A percentile compares a stretch with the other conserved stretches of the same genome.
phyloP scores from a whole-genome alignment of 768 basidiomycete genomes.

The Mycena polygramma region DNA sequence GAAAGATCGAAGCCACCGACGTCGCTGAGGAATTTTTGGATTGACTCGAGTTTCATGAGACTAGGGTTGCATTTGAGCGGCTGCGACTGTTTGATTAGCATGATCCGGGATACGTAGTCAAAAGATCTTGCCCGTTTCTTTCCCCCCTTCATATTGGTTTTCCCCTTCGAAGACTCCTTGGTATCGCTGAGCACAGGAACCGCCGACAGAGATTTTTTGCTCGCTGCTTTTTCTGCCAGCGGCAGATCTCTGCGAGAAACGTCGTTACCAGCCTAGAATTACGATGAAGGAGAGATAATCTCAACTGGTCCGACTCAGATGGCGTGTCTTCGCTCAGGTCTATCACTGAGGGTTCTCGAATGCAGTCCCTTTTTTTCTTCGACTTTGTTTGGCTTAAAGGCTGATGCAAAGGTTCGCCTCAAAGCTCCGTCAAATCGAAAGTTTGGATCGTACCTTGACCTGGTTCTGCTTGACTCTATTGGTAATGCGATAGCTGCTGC shows the following conservation, averaged over 20 bases:
- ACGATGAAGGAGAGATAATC: neutral
- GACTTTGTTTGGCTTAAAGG: neutral
- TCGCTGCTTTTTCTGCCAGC: no score
- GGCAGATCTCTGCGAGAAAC: neutral
- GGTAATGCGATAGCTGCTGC: neutral
- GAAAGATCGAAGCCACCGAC: conserved; percentile 19
- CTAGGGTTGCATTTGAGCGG: no score
- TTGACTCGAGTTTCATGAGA: no score
- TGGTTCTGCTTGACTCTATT: neutral
- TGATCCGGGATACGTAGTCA: no score
- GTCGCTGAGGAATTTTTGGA: conserved; percentile 5
- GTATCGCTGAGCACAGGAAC: no score
- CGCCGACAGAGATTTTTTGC: no score
- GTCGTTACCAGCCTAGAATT: neutral
- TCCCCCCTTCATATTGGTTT: no score
- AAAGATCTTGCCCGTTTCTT: no score
- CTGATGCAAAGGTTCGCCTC: neutral
- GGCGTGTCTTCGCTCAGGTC: neutral
- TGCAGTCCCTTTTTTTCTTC: neutral
- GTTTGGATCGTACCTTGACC: neutral
- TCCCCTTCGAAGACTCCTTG: no score
- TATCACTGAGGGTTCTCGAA: neutral
- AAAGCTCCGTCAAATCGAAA: no score
- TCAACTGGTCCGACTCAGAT: neutral
- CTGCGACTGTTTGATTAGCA: no score